Conservation (phyloP, 2,329 filamentous ascomycete species). For the Stagonosporopsis chrysanthemi region DNA sequence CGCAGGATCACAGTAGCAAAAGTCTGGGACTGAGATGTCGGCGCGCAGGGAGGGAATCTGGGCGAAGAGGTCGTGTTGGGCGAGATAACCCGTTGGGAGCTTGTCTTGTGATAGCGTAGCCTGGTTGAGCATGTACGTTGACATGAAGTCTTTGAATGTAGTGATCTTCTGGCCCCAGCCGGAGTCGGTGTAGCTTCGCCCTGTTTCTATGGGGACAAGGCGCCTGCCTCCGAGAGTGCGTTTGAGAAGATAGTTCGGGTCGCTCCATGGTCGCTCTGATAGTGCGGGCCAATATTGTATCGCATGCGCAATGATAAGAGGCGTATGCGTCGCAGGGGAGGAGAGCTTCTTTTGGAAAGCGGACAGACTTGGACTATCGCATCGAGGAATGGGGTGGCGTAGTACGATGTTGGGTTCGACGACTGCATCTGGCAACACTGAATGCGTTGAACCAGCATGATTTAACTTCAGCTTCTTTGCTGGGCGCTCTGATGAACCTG, state of each 20-base stretch:
- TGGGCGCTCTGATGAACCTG: conserved; percentile 16
- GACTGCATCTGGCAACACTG: conserved; percentile 28
- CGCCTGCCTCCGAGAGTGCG: conserved; percentile 78
- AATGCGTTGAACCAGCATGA: conserved; percentile 6
- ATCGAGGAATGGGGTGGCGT: conserved; percentile 31
- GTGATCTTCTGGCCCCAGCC: conserved; percentile 86
- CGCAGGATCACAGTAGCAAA: conserved; percentile 74
- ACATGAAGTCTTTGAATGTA: conserved; percentile 74
- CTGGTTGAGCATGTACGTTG: conserved; percentile 62
- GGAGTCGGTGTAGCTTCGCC: conserved; percentile 84
- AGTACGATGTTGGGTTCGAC: conserved; percentile 19
- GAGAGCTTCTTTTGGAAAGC: conserved; percentile 42
- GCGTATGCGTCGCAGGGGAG: conserved; percentile 44
- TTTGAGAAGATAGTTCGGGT: conserved; percentile 75
- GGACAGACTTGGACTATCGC: conserved; percentile 27
- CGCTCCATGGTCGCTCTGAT: conserved; percentile 72
- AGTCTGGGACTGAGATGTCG: conserved; percentile 84
- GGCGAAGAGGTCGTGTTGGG: conserved; percentile 85
- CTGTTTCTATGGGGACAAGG: conserved; percentile 85
- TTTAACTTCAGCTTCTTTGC: conserved; percentile 27
- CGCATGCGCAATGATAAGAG: conserved; percentile 73
- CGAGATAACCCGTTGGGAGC: conserved; percentile 75
- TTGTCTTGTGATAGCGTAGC: neutral
- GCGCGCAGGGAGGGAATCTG: conserved; percentile 79
- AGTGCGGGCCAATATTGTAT: conserved; percentile 80